Evolutionary conservation across 257 asterid genomes (phyloP).

Genomic region (Mitragyna speciosa): DNA sequence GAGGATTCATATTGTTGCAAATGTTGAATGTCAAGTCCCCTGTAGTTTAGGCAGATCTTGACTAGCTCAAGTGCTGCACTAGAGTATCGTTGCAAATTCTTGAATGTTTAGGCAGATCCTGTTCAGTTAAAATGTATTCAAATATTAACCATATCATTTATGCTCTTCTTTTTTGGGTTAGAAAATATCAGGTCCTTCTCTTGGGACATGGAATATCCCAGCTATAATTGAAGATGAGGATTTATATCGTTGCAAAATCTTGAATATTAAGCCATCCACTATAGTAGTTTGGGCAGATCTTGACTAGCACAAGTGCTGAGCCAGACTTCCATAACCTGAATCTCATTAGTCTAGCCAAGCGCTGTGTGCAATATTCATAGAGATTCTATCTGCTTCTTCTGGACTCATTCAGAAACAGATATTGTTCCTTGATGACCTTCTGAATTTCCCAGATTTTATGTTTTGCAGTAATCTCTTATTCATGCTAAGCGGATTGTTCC

Average conservation of each 20-base stretch:
- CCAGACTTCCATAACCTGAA: neutral
- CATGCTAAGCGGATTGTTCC: neutral
- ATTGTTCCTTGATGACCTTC: neutral
- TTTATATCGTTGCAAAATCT: constrained; percentile 41
- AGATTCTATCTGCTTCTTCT: neutral
- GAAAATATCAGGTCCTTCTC: constrained; percentile 64
- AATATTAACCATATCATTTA: too few relatives aligned
- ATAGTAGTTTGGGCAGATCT: neutral
- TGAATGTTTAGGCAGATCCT: too few relatives aligned
- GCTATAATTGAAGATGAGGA: constrained; percentile 66
- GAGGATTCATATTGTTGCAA: constrained; percentile 54
- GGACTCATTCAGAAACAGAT: neutral
- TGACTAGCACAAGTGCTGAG: neutral
- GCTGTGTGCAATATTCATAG: neutral
- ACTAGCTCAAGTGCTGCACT: neutral
- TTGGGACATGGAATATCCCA: constrained; percentile 91
- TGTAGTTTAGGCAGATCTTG: neutral
- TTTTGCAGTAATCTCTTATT: neutral
- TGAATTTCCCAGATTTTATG: neutral
- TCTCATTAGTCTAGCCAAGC: neutral
- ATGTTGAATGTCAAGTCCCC: constrained; percentile 25
- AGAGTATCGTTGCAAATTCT: too few relatives aligned
- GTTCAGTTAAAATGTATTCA: too few relatives aligned
- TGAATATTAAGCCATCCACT: constrained; percentile 22
- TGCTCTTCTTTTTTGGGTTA: constrained; percentile 47